Evolutionary conservation across 2,329 filamentous ascomycete genomes (phyloP), one percentile per base, ranked within the genome.

Genomic region (Phyllachora maydis): DNA sequence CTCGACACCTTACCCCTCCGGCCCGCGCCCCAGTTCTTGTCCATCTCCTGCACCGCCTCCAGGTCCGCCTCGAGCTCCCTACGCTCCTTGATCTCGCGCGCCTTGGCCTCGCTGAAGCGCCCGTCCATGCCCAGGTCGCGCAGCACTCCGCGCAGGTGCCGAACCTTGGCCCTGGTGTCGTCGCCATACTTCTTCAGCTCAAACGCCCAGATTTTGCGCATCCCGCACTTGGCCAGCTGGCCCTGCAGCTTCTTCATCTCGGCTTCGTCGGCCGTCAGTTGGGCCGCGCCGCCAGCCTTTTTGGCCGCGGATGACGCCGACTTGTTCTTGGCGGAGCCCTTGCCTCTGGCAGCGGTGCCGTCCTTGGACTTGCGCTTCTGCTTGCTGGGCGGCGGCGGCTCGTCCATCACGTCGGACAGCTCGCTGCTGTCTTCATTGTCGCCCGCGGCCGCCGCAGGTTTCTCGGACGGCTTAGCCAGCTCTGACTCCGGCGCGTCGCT

Each of bases 191-290:
- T 56, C 43, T 78, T 78, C 14, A 98, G 59, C 46, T 93, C 81
- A 32, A 74, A 69, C 23, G 64, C 65, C 85, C 88, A 98, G 30
- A 93, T 65, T 43, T 93, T 95, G 25, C 81, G 74, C 26, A 93
- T 67, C 15, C 85, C 85, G 39, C 85, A 98, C 47, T 93, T 92
- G 21, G 73, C 51, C 5, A 98, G 62, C 46, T 85, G 81, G 6
- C 69, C 65, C 49, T 95, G 85, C 4, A 95, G 56, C 23, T 71
- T 75, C 46, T 92, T 95, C 41, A 93, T 75, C 43, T 91, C 77
- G 4, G 65, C 69, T 28, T 79, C 67, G 29, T 82, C 64, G 0
- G 73, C 65, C 11, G 69, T 43, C 9, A 35, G 9, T 17, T 58
- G 40, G 16, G 39, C 14, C 1, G 41, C 20, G 16, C 41, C 36